phyloP scores from a whole-genome alignment of 257 asterid species.

The Leonotis leonurus region DNA sequence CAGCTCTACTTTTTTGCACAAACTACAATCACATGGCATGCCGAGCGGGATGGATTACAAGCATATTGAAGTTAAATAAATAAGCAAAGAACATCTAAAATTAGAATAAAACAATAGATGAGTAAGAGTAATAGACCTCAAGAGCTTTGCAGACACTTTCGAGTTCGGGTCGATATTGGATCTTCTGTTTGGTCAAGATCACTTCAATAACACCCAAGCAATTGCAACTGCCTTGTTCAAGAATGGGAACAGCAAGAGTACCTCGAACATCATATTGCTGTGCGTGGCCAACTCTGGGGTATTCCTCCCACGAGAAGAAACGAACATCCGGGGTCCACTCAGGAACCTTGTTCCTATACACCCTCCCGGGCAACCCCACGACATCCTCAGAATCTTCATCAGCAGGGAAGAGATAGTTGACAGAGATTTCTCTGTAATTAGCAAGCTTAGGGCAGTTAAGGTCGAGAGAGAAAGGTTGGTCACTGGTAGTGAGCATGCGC shows the following conservation, averaged over 20 bases:
- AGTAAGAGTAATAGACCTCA: slow-evolving; percentile 37
- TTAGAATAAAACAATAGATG: not conserved
- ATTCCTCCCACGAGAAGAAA: slow-evolving; percentile 66
- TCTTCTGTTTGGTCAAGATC: slow-evolving; percentile 72
- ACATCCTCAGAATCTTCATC: slow-evolving; percentile 58
- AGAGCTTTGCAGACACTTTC: slow-evolving; percentile 91
- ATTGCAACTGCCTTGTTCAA: slow-evolving; percentile 66
- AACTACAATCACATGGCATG: too few relatives aligned
- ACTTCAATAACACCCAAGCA: slow-evolving; percentile 93
- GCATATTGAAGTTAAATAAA: not conserved
- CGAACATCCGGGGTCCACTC: slow-evolving; percentile 98
- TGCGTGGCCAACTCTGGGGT: slow-evolving; percentile 69
- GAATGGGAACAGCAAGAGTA: slow-evolving; percentile 79
- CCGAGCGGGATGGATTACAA: too few relatives aligned
- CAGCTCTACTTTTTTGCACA: too few relatives aligned
- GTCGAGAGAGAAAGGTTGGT: slow-evolving; percentile 60
- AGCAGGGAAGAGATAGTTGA: slow-evolving; percentile 56
- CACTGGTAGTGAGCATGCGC: slow-evolving; percentile 59
- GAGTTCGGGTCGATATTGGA: slow-evolving; percentile 68
- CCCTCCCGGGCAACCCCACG: slow-evolving; percentile 86
- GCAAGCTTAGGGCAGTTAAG: slow-evolving; percentile 59
- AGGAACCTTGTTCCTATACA: slow-evolving; percentile 62
- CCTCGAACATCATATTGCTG: slow-evolving; percentile 75
- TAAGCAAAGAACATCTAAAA: not conserved
- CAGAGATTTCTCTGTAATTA: slow-evolving; percentile 66